These are phyloP conservation scores for Cladosporium sp. DNA, from an alignment of 2,329 filamentous ascomycete species.

Conservation along the genomic window DNA sequence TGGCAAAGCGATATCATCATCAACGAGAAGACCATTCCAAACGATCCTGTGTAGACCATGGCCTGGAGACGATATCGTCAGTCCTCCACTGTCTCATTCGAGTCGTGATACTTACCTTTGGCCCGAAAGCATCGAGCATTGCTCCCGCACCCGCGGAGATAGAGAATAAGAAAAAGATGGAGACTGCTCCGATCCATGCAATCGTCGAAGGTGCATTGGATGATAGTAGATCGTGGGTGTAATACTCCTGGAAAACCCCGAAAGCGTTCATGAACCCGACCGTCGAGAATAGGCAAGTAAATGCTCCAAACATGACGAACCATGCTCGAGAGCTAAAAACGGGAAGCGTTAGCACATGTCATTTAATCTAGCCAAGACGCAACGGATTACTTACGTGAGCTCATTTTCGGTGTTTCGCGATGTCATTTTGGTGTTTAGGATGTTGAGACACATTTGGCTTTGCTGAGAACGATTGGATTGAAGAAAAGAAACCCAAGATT, in stretches of 20 bases:
- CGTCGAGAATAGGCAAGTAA: slow-evolving; percentile 10
- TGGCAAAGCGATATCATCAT: slow-evolving; percentile 47
- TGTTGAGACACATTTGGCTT: too few species aligned
- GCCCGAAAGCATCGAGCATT: slow-evolving; percentile 26
- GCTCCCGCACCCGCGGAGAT: slow-evolving; percentile 26
- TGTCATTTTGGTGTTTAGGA: too few species aligned
- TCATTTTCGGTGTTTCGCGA: not conserved
- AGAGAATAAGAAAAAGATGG: slow-evolving; percentile 23
- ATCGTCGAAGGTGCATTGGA: slow-evolving; percentile 28
- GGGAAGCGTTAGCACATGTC: too few species aligned
- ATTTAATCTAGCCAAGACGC: not conserved
- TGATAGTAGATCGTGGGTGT: slow-evolving; percentile 5
- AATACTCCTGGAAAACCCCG: slow-evolving; percentile 20
- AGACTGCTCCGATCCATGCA: slow-evolving; percentile 45
- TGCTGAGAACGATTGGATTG: too few species aligned
- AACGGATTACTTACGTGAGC: not conserved
- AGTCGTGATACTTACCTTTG: slow-evolving; percentile 16
- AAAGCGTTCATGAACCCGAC: slow-evolving; percentile 14
- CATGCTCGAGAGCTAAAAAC: slow-evolving; percentile 14
- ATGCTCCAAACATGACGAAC: slow-evolving; percentile 15
- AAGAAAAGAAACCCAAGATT: too few species aligned
- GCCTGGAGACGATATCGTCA: slow-evolving; percentile 47
- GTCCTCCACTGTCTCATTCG: slow-evolving; percentile 38
- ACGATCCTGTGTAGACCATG: slow-evolving; percentile 33
- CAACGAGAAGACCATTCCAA: slow-evolving; percentile 42